phyloP scores from a whole-genome alignment of 148 eudicot genomes.

The Chenopodium album region DNA sequence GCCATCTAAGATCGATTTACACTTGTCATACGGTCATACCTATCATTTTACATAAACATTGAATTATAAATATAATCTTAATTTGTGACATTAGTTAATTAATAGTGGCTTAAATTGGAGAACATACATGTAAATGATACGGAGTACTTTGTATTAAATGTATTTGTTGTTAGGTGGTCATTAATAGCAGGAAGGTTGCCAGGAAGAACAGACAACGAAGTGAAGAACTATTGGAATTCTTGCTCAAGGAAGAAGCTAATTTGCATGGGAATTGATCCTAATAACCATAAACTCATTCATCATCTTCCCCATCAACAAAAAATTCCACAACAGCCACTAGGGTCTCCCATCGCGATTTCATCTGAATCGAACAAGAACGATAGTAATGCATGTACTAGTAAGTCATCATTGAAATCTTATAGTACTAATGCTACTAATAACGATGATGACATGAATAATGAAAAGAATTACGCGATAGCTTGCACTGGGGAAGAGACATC shows the following conservation, averaged over 20 bases:
- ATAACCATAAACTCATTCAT: slow-evolving; percentile 39
- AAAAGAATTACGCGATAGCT: background rate
- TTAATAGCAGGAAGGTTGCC: slow-evolving; percentile 53
- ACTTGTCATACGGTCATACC: too few relatives aligned
- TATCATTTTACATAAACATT: too few relatives aligned
- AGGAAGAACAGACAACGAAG: slow-evolving; percentile 50
- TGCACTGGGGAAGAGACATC: slow-evolving; percentile 13
- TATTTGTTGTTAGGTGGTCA: slow-evolving; percentile 41
- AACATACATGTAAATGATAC: too few relatives aligned
- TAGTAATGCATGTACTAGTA: background rate
- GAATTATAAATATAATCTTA: too few relatives aligned
- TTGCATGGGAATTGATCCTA: slow-evolving; percentile 41
- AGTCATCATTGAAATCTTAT: background rate
- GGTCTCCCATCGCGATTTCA: background rate
- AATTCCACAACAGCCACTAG: background rate
- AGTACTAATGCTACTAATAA: background rate
- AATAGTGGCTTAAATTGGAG: too few relatives aligned
- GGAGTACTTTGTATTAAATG: too few relatives aligned
- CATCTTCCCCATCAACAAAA: slow-evolving; percentile 12
- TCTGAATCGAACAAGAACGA: slow-evolving; percentile 13
- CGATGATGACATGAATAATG: background rate
- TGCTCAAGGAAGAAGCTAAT: slow-evolving; percentile 37
- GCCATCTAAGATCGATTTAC: too few relatives aligned
- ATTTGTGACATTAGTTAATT: too few relatives aligned
- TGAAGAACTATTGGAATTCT: slow-evolving; percentile 50